Percentiles rank a stretch among this genome's conserved stretches.
phyloP scores from a whole-genome alignment of 2,329 filamentous ascomycete genomes.

The Beauveria caledonica region DNA sequence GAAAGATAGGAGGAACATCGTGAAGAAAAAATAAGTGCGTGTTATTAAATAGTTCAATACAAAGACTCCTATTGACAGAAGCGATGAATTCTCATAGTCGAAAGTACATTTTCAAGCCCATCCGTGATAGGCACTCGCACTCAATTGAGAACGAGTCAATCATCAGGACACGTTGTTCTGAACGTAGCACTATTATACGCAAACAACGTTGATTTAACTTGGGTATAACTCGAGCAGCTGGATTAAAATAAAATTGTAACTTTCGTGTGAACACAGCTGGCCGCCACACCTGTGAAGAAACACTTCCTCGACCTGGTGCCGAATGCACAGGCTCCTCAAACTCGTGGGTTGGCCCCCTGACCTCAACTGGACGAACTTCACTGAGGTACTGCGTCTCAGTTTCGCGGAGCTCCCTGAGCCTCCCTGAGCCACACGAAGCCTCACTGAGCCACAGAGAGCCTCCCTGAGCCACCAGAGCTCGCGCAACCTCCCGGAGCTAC shows the following conservation, averaged over 20 bases:
- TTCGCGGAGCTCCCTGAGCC: background rate
- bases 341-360: background rate
- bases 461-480: background rate
- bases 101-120: background rate
- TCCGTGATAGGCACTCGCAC: background rate
- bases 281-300: background rate
- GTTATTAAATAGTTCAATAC: background rate
- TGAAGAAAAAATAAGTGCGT: background rate
- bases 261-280: background rate
- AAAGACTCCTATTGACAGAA: background rate
- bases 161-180: background rate
- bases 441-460: background rate
- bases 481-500: background rate
- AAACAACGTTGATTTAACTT: background rate
- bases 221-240: background rate
- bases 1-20: background rate
- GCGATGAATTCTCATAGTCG: background rate
- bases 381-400: background rate
- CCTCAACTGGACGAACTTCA: background rate
- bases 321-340: background rate
- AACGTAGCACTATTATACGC: background rate
- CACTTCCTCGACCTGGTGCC: background rate
- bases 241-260: background rate
- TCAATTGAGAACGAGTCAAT: background rate
- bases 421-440: background rate